phyloP scores from a whole-genome alignment of 768 basidiomycete species.

The Russula sp. region DNA sequence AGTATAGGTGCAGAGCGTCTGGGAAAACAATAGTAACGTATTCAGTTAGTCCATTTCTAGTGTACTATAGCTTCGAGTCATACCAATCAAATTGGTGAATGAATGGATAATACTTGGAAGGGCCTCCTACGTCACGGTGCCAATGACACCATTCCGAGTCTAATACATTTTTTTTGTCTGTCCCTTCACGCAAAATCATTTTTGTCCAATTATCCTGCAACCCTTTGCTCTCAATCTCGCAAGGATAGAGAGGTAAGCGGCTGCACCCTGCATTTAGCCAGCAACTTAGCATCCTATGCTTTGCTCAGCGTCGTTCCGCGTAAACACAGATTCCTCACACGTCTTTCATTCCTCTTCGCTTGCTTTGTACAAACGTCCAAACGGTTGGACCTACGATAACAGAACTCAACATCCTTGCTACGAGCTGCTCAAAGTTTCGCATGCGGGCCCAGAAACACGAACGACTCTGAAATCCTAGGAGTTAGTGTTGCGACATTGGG shows the following conservation, averaged over 20 bases:
- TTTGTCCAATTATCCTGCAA: neutral
- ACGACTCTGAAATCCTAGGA: constrained; percentile 41
- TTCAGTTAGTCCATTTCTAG: no score
- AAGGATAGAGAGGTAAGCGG: no score
- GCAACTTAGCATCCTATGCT: no score
- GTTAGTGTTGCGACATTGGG: neutral
- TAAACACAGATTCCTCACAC: neutral
- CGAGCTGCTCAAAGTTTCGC: constrained; percentile 5
- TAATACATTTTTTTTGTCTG: neutral
- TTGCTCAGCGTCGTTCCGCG: no score
- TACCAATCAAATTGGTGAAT: neutral
- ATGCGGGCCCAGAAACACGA: constrained; percentile 41
- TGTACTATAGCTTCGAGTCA: neutral
- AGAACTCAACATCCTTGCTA: neutral
- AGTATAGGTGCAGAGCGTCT: neutral
- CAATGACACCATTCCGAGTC: neutral
- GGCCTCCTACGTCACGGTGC: neutral
- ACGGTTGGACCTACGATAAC: neutral
- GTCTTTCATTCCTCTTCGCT: neutral
- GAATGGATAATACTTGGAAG: neutral
- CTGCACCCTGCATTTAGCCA: no score
- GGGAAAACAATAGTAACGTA: neutral
- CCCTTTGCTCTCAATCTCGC: neutral
- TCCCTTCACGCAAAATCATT: neutral
- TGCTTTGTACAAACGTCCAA: neutral